Evolutionary conservation across 345 rosid species (phyloP), one percentile per base, ranked within the genome.

Genomic region (Adansonia digitata): DNA sequence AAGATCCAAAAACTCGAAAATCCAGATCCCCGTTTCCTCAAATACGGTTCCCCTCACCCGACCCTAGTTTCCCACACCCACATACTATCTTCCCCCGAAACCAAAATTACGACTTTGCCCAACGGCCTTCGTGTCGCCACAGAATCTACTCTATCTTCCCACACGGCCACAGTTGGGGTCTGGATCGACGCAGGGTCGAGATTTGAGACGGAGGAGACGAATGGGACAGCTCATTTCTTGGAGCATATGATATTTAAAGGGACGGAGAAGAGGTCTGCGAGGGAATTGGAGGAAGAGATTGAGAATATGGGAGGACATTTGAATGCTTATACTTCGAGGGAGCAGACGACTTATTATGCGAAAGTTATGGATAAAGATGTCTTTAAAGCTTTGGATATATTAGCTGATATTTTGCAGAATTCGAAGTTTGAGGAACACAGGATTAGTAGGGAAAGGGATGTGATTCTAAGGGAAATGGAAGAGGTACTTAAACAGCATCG

Each of bases 191-290:
- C 98, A 1, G 99, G 99, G 71, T 92, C 99, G 17, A 74, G 99
- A 53, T 96, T 90, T 37, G 99, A 96, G 88, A 87, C 94, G 1
- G 97, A 92, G 0, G 89, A 86, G 77, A 89, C 94, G 3, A 96
- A 93, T 15, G 99, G 99, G 1, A 93, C 98, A 0, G 98, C 98
- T 22, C 99, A 96, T 73, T 96, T 96, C 65, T 77, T 96, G 80
- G 99, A 96, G 88, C 99, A 96, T 79, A 96, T 96, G 99, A 96
- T 96, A 12, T 96, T 96, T 73, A 96, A 96, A 82, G 99, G 99
- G 37, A 93, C 99, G 2, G 88, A 81, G 77, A 89, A 75, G 77
- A 84, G 99, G 53, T 69, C 81, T 0, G 95, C 91, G 22, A 80
- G 90, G 60, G 79, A 83, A 1, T 62, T 96, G 77, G 99, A 96